A percentile compares a stretch with the other conserved stretches of the same genome.
Evolutionary conservation across 768 basidiomycete species (phyloP).

Genomic region (Tylopilus subfusipes): DNA sequence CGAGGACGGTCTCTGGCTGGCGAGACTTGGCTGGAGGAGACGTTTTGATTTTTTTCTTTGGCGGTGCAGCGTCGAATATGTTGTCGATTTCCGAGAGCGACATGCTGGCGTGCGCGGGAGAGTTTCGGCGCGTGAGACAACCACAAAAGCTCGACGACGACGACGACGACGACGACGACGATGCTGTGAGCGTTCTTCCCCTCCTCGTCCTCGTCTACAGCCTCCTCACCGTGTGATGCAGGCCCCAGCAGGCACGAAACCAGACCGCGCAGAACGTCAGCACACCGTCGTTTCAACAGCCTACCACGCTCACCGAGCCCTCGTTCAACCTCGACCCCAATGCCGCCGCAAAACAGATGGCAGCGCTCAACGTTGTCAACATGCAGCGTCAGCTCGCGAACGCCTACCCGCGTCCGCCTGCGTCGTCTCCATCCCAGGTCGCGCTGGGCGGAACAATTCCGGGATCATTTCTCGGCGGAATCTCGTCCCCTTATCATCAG

Average conservation of each 20-base stretch:
- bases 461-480: slow-evolving; percentile 66
- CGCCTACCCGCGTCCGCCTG: slow-evolving; percentile 46
- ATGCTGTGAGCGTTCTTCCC: slow-evolving; percentile 32
- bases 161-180: slow-evolving; percentile 19
- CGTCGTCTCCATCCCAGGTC: slow-evolving; percentile 35
- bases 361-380: slow-evolving; percentile 63
- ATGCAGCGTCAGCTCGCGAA: slow-evolving; percentile 48
- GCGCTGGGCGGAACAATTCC: slow-evolving; percentile 57
- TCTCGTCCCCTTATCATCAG: slow-evolving; percentile 34
- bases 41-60: slow-evolving; percentile 40
- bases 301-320: slow-evolving; percentile 30
- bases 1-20: slow-evolving; percentile 58
- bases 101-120: slow-evolving; percentile 27
- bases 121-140: slow-evolving; percentile 18
- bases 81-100: slow-evolving; percentile 79
- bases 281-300: slow-evolving; percentile 19
- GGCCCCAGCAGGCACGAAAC: slow-evolving; percentile 38
- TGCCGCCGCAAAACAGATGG: slow-evolving; percentile 76
- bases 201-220: background rate
- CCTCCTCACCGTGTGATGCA: slow-evolving; percentile 23
- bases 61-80: slow-evolving; percentile 59
- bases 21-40: background rate
- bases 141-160: slow-evolving; percentile 13
- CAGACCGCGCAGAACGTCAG: slow-evolving; percentile 17
- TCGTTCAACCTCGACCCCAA: slow-evolving; percentile 60